Conservation (phyloP, 1,139 yeast genomes). For the Protomyces lactucae-debilis region DNA sequence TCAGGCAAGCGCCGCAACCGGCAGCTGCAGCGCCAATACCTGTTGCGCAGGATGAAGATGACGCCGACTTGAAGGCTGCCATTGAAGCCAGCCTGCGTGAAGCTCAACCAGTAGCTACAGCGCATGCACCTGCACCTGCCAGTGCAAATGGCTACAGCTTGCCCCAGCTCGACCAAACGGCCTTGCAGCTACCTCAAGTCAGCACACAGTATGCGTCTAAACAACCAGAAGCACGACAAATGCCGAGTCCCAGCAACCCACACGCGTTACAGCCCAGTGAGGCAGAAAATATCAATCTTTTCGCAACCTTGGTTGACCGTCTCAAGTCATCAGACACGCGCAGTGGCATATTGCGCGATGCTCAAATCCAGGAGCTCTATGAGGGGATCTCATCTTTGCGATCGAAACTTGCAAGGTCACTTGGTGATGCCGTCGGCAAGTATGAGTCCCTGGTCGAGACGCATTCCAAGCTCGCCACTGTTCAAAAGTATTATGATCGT, state of each 20-base stretch:
- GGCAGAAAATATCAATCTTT: constrained; percentile 63
- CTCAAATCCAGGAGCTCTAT: constrained; percentile 59
- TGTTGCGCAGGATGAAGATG: constrained; percentile 50
- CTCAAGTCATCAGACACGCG: constrained; percentile 48
- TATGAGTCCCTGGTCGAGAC: constrained; percentile 64
- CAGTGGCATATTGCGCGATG: constrained; percentile 57
- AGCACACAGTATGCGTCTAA: constrained; percentile 13
- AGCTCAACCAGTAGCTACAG: constrained; percentile 45
- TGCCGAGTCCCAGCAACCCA: constrained; percentile 6
- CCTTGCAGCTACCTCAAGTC: constrained; percentile 32
- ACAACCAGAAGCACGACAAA: background rate
- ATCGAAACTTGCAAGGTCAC: constrained; percentile 67
- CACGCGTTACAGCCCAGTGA: constrained; percentile 53
- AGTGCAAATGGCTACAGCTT: background rate
- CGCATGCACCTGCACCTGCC: constrained; percentile 34
- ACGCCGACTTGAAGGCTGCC: constrained; percentile 88
- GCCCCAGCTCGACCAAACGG: background rate
- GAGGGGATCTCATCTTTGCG: constrained; percentile 59
- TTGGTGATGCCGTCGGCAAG: constrained; percentile 59
- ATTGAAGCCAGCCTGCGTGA: constrained; percentile 88
- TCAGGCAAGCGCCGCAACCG: constrained; percentile 28
- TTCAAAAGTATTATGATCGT: constrained; percentile 71
- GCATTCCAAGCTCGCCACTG: constrained; percentile 76
- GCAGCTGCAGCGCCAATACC: constrained; percentile 15
- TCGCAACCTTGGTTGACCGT: constrained; percentile 60